These are phyloP conservation scores for Phyllosticta ampelicida DNA, from an alignment of 2,329 filamentous ascomycete species.

Conservation along the genomic window DNA sequence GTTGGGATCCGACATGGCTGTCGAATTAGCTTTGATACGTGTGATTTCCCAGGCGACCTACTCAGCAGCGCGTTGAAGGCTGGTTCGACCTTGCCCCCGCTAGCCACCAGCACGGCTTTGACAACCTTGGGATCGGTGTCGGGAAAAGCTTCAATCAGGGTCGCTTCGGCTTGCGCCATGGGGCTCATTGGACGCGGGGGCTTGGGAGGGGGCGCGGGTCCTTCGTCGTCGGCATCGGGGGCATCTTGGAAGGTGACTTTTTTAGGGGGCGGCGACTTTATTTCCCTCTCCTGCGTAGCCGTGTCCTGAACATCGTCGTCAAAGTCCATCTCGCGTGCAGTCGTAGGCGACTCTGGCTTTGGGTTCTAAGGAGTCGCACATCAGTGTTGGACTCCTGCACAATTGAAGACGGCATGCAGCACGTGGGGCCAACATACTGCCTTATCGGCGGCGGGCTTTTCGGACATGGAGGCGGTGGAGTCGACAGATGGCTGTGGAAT, in stretches of 20 bases:
- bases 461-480: slow-evolving; percentile 9
- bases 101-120: slow-evolving; percentile 79
- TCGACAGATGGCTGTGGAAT: not conserved
- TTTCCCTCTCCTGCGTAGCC: slow-evolving; percentile 9
- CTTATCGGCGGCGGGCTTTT: slow-evolving; percentile 12
- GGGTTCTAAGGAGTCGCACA: slow-evolving; percentile 16
- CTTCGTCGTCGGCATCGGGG: slow-evolving; percentile 33
- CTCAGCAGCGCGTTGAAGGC: slow-evolving; percentile 91
- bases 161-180: slow-evolving; percentile 74
- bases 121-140: slow-evolving; percentile 68
- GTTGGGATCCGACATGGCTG: slow-evolving; percentile 46
- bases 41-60: slow-evolving; percentile 29
- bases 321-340: slow-evolving; percentile 46
- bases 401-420: slow-evolving; percentile 15
- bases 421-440: slow-evolving; percentile 2
- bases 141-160: slow-evolving; percentile 89
- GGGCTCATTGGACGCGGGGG: slow-evolving; percentile 75
- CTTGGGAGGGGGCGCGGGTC: slow-evolving; percentile 54
- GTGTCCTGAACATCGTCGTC: slow-evolving; percentile 42
- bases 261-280: slow-evolving; percentile 30
- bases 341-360: slow-evolving; percentile 41
- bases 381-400: slow-evolving; percentile 10
- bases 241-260: slow-evolving; percentile 37
- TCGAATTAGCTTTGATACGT: slow-evolving; percentile 9
- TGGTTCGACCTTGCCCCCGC: slow-evolving; percentile 76